These are phyloP conservation scores for Bipolaris zeicola DNA, from an alignment of 2,329 filamentous ascomycete species.

Conservation along the genomic window DNA sequence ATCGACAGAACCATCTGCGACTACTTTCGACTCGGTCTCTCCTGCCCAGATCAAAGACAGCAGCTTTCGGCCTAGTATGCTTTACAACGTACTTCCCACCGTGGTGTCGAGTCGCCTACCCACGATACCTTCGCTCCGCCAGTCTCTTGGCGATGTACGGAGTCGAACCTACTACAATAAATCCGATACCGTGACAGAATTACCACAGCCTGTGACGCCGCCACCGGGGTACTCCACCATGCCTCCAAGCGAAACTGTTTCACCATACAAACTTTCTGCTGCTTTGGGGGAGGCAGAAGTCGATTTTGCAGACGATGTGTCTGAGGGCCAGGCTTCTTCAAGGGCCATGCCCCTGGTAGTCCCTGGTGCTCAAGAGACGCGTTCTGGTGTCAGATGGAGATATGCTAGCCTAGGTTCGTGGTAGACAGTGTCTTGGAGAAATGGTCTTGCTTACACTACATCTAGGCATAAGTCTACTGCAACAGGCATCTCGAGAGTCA, in stretches of 20 bases:
- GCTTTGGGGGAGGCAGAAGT: conserved; percentile 28
- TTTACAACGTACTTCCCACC: conserved; percentile 61
- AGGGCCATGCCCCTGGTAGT: conserved; percentile 23
- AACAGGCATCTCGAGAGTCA: conserved; percentile 54
- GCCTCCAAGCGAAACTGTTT: conserved; percentile 30
- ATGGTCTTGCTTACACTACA: conserved; percentile 4
- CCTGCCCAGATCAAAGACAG: conserved; percentile 17
- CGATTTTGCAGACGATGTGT: conserved; percentile 32
- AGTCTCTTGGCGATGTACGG: conserved; percentile 39
- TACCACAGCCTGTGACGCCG: conserved; percentile 38
- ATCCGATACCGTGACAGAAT: conserved; percentile 23
- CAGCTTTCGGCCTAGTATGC: conserved; percentile 48
- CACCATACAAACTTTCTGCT: conserved; percentile 23
- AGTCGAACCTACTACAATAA: conserved; percentile 25
- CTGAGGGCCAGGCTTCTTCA: conserved; percentile 33
- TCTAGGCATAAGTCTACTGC: conserved; percentile 55
- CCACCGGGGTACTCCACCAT: conserved; percentile 46
- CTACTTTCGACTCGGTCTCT: conserved; percentile 13
- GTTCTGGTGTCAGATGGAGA: conserved; percentile 57
- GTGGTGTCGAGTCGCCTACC: conserved; percentile 60
- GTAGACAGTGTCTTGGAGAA: not conserved
- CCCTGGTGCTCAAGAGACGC: conserved; percentile 34
- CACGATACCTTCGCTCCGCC: conserved; percentile 56
- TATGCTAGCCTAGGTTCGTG: conserved; percentile 57
- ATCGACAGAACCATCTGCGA: not conserved